Conservation (phyloP, 352 stramenopile genomes). For the Phytopythium montanum region DNA sequence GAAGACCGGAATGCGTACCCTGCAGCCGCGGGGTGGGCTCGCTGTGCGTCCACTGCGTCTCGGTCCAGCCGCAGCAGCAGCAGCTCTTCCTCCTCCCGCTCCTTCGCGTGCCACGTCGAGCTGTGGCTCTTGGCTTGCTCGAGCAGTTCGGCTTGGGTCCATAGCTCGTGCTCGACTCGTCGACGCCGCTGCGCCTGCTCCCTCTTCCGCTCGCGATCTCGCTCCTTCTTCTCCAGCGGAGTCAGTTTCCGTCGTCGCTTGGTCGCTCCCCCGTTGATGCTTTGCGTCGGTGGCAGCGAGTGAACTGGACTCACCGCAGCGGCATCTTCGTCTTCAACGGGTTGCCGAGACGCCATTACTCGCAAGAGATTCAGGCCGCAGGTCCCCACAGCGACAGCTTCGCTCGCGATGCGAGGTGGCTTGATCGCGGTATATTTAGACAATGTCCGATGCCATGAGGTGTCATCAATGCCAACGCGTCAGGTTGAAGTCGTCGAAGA, state of each 20-base stretch:
- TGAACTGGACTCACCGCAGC: neutral
- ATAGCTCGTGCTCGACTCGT: constrained; percentile 28
- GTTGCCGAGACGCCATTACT: neutral
- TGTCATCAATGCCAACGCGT: constrained; percentile 19
- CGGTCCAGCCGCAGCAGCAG: constrained; percentile 56
- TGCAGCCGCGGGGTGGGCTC: constrained; percentile 39
- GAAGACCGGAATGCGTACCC: constrained; percentile 42
- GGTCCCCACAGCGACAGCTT: neutral
- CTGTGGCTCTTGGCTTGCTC: constrained; percentile 20
- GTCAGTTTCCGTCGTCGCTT: constrained; percentile 29
- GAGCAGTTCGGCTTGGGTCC: constrained; percentile 23
- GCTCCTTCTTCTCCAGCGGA: constrained; percentile 43
- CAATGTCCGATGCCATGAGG: too few species aligned
- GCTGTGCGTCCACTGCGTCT: constrained; percentile 51
- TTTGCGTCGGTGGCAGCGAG: neutral
- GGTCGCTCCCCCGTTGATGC: neutral
- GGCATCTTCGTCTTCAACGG: neutral
- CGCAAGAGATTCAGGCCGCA: too few species aligned
- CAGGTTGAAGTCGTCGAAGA: constrained; percentile 57
- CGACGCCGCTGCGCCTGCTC: constrained; percentile 43
- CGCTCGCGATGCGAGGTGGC: neutral
- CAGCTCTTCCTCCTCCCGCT: constrained; percentile 61
- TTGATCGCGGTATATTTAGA: constrained; percentile 1
- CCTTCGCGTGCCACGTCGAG: constrained; percentile 39
- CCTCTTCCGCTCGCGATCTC: constrained; percentile 44